Evolutionary conservation across 108 stramenopile genomes (phyloP).

Genomic region (Nitzschia palea): DNA sequence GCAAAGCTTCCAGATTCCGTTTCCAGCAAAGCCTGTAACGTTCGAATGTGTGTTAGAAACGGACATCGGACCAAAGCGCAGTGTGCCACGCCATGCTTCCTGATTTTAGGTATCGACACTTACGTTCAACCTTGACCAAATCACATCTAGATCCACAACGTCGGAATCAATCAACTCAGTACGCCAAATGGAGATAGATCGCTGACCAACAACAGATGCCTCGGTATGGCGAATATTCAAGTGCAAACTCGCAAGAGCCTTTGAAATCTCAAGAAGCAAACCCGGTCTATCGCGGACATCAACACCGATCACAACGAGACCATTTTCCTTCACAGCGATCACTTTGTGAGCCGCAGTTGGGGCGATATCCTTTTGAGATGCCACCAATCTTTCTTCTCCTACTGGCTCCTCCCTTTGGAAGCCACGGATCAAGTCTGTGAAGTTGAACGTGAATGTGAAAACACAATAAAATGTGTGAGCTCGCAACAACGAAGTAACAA

Average conservation of each 20-base stretch:
- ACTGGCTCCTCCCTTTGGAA: constrained; percentile 34
- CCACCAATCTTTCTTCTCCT: constrained; percentile 3
- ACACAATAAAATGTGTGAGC: too few species aligned
- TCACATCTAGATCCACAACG: constrained; percentile 60
- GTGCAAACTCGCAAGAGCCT: constrained; percentile 49
- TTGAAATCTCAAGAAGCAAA: constrained; percentile 70
- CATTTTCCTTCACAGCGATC: constrained; percentile 52
- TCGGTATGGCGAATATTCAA: constrained; percentile 75
- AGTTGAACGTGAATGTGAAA: too few species aligned
- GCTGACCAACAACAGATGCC: constrained; percentile 58
- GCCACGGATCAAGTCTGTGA: constrained; percentile 55
- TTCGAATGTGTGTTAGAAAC: neutral
- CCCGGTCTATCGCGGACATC: constrained; percentile 58
- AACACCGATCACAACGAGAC: constrained; percentile 60
- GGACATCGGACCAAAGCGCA: too few species aligned
- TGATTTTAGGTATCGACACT: neutral
- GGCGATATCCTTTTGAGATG: neutral
- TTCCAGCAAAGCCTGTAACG: constrained; percentile 42
- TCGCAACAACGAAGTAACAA: too few species aligned
- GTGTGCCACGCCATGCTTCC: neutral
- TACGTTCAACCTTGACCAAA: constrained; percentile 54
- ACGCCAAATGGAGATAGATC: constrained; percentile 82
- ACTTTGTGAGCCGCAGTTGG: constrained; percentile 40
- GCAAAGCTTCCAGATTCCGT: constrained; percentile 47
- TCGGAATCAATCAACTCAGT: constrained; percentile 59